Percentiles rank a stretch among this genome's conserved stretches.
Evolutionary conservation across 345 rosid species (phyloP).

Genomic region (Anastatica hierochuntica): DNA sequence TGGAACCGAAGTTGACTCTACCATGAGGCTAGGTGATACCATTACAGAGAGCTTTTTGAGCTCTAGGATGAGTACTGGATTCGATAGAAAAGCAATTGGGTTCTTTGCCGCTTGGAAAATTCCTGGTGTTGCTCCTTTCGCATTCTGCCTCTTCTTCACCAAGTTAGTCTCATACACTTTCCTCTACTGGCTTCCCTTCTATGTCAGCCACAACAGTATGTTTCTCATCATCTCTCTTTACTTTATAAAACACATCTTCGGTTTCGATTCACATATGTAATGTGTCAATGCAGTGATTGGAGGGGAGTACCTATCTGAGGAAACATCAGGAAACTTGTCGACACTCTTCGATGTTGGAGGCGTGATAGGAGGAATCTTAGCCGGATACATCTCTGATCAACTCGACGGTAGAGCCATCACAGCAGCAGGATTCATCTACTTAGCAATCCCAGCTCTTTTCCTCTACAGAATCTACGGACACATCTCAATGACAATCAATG

Average conservation of each 20-base stretch:
- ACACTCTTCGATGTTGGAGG: constrained; percentile 92
- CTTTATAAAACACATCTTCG: too few relatives aligned
- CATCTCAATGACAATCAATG: constrained; percentile 51
- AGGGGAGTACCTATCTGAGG: constrained; percentile 70
- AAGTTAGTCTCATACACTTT: constrained; percentile 94
- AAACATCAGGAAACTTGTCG: constrained; percentile 71
- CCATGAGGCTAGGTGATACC: constrained; percentile 42
- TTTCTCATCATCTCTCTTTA: constrained; percentile 1
- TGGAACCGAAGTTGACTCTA: constrained; percentile 50
- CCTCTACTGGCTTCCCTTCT: constrained; percentile 98
- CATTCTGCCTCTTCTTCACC: constrained; percentile 87
- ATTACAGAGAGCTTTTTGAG: constrained; percentile 52
- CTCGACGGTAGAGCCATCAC: constrained; percentile 81
- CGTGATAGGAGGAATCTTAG: constrained; percentile 85
- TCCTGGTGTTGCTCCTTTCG: constrained; percentile 92
- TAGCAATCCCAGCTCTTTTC: constrained; percentile 82
- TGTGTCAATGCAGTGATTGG: constrained; percentile 49
- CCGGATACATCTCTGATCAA: constrained; percentile 80
- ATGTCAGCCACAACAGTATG: constrained; percentile 78
- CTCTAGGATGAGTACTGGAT: constrained; percentile 29
- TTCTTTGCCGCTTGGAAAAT: constrained; percentile 92
- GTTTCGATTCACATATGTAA: not conserved
- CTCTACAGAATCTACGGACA: constrained; percentile 73
- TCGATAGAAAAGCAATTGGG: constrained; percentile 47
- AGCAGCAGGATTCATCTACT: constrained; percentile 84